Base-by-base conservation (phyloP, 1,284 basidiomycete genomes). In the Chalciporus sp. region DNA sequence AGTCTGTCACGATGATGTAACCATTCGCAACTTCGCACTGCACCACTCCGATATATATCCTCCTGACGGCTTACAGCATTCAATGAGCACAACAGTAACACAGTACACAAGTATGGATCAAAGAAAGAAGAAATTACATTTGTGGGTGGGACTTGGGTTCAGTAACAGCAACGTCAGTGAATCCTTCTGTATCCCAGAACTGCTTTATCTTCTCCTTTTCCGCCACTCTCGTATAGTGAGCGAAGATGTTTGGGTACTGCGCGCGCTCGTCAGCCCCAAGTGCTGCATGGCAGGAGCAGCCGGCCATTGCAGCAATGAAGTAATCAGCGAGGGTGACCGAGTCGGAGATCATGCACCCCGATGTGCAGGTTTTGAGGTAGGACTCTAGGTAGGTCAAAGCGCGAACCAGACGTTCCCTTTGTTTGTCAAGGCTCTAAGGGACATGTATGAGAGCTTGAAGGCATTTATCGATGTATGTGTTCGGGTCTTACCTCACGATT, bases 281-380 rank as follows among this genome's bases (percentile, higher is more conserved):
- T 49, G 73, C 58, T 51, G 63, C 61, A 26, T 48, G 50, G 39
- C 63, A 61, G 17, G 59, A 47, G 57, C 58, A 54, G 58, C 58
- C 54, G 50, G 79, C 63, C 57, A 71, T 60, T 26, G 76, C 67
- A 19, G 72, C 80, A 58, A 82, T 53, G 49, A 75, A 67, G 63
- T 86, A 66, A 65, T 87, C 84, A 58, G 82, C 84, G 46, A 84
- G 72, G 49, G 83, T 81, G 69, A 85, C 72, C 58, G 81, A 77
- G 69, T 85, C 79, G 56, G 76, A 76, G 47, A 83, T 81, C 54
- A 85, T 69, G 37, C 56, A 56, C 8, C 52, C 57, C 75, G 78
- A 85, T 1, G 51, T 27, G 37, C 55, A 45, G 47, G 82, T 81
- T 60, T 74, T 70, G 58, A 86, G 78, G 65, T 76, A 62, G 44